phyloP scores from a whole-genome alignment of 129 eudicot genomes.

The Deinandra increscens region DNA sequence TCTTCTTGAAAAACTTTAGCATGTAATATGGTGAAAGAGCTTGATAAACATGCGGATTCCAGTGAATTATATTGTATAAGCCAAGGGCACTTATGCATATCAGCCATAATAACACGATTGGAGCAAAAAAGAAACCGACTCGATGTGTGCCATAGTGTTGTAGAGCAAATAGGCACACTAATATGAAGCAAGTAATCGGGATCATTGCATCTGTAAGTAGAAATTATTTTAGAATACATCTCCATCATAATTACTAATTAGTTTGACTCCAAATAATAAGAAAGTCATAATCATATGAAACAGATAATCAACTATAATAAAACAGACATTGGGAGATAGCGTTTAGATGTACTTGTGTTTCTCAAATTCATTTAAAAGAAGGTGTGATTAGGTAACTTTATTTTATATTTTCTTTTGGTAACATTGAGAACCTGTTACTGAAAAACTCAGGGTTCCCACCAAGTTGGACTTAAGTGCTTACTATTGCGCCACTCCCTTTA shows the following conservation, averaged over 20 bases:
- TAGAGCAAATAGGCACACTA: constrained; percentile 84
- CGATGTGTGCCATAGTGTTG: constrained; percentile 98
- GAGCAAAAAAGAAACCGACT: constrained; percentile 87
- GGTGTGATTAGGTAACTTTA: too few species aligned
- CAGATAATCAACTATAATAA: neutral
- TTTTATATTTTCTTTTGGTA: too few species aligned
- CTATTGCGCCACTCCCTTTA: too few species aligned
- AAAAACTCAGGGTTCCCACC: too few species aligned
- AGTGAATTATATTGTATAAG: constrained; percentile 65
- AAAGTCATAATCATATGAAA: neutral
- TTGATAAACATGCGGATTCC: constrained; percentile 88
- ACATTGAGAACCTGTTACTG: too few species aligned
- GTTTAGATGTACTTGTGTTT: neutral
- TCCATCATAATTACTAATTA: neutral
- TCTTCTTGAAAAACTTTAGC: constrained; percentile 87
- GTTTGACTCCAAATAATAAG: neutral
- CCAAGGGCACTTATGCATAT: constrained; percentile 90
- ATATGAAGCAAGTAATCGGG: constrained; percentile 88
- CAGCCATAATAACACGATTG: constrained; percentile 76
- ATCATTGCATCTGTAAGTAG: constrained; percentile 75
- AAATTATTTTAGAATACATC: constrained; percentile 2
- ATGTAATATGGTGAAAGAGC: constrained; percentile 95
- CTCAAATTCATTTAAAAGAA: too few species aligned
- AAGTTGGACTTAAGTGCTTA: too few species aligned
- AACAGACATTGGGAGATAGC: neutral